Evolutionary conservation across 768 basidiomycete genomes (phyloP).

Genomic region (Gelatoporia subvermispora): DNA sequence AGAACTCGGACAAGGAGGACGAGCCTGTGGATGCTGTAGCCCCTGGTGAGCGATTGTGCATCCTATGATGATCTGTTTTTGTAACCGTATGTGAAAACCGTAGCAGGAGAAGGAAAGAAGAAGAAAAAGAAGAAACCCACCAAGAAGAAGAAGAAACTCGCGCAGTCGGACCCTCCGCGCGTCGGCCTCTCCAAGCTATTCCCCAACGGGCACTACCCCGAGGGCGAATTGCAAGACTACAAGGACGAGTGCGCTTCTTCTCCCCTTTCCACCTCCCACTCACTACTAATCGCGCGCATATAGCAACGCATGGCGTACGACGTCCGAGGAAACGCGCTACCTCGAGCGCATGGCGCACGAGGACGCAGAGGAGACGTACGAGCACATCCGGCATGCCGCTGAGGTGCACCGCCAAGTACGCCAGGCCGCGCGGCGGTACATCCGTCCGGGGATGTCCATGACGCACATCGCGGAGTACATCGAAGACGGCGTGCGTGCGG

Average conservation of each 20-base stretch:
- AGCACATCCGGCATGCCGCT: conserved; percentile 83
- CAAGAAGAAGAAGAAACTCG: conserved; percentile 69
- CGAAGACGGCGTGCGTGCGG: conserved; percentile 84
- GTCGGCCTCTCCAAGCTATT: conserved; percentile 87
- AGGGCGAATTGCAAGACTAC: conserved; percentile 89
- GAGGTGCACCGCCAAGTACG: conserved; percentile 95
- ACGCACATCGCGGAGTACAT: conserved; percentile 91
- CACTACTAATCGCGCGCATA: not conserved
- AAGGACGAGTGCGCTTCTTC: conserved; percentile 71
- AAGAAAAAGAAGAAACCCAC: conserved; percentile 94
- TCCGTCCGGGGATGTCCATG: conserved; percentile 91
- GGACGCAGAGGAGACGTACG: conserved; percentile 83
- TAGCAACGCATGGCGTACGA: conserved; percentile 84
- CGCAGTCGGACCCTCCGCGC: conserved; percentile 90
- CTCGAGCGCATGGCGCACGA: conserved; percentile 72
- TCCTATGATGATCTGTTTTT: too few relatives aligned
- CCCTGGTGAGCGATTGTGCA: conserved; percentile 12
- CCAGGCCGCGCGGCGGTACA: conserved; percentile 70
- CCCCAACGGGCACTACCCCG: conserved; percentile 80
- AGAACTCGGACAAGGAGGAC: conserved; percentile 24
- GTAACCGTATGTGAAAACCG: not conserved
- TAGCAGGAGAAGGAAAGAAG: conserved; percentile 35
- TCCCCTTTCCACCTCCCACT: not conserved
- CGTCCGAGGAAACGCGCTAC: conserved; percentile 86
- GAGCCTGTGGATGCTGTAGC: conserved; percentile 17